Evolutionary conservation across 306 rosid genomes (phyloP).

Genomic region (Corylus heterophylla): DNA sequence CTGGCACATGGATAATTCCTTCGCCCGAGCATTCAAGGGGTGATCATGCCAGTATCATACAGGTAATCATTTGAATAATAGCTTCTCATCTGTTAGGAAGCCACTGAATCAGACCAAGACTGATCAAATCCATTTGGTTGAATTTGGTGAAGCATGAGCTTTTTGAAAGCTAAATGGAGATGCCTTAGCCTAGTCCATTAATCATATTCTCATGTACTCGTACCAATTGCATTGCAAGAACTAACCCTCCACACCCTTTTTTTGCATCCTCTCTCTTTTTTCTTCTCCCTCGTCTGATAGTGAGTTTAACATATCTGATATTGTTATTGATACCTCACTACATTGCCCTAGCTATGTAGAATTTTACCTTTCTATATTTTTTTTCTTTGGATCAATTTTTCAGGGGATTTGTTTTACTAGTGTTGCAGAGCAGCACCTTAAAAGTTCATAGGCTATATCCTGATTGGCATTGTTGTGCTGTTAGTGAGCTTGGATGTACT

Average conservation of each 20-base stretch:
- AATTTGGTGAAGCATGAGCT: not conserved
- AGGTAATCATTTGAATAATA: conserved; percentile 39
- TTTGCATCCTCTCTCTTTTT: not conserved
- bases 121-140: not conserved
- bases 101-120: not conserved
- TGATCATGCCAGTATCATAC: conserved; percentile 82
- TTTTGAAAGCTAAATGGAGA: conserved; percentile 3
- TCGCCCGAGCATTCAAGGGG: conserved; percentile 64
- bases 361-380: not conserved
- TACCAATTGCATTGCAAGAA: not conserved
- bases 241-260: not conserved
- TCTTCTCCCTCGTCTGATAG: not conserved
- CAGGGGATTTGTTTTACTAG: not conserved
- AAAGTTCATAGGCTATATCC: not conserved
- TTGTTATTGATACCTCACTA: not conserved
- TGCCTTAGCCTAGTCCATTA: not conserved
- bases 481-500: conserved; percentile 4
- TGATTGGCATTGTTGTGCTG: not conserved
- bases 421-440: not conserved
- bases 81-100: conserved; percentile 2
- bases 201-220: not conserved
- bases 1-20: conserved; percentile 67
- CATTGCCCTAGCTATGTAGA: not conserved
- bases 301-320: not conserved
- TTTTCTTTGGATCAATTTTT: not conserved